These are phyloP conservation scores for Paragyromitra xinjiangensis DNA, from an alignment of 495 filamentous ascomycete genomes.

Conservation along the genomic window DNA sequence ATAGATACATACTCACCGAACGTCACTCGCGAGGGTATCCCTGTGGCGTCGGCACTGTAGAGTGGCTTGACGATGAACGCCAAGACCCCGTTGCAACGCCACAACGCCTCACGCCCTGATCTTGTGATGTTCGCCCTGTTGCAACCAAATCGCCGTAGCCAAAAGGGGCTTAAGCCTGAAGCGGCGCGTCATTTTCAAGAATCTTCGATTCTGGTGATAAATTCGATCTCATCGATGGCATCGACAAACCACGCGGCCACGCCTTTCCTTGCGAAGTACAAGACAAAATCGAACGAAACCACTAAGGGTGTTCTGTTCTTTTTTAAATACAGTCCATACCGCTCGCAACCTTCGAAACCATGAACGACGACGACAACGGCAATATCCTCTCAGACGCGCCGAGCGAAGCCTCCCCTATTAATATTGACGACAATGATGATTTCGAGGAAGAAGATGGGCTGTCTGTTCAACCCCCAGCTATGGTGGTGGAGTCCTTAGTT, in stretches of 20 bases:
- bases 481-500: slow-evolving; percentile 78
- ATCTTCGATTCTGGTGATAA: slow-evolving; percentile 54
- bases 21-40: slow-evolving; percentile 31
- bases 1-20: background rate
- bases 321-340: slow-evolving; percentile 47
- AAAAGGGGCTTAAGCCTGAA: slow-evolving; percentile 32
- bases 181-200: slow-evolving; percentile 46
- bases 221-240: slow-evolving; percentile 52
- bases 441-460: slow-evolving; percentile 26
- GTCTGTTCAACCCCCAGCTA: slow-evolving; percentile 3
- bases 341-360: slow-evolving; percentile 27
- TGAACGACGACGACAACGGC: slow-evolving; percentile 23
- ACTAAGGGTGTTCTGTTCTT: slow-evolving; percentile 28
- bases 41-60: background rate
- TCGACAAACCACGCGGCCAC: slow-evolving; percentile 49
- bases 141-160: slow-evolving; percentile 1
- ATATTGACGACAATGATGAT: slow-evolving; percentile 32
- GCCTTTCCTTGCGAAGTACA: slow-evolving; percentile 39
- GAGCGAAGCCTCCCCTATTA: slow-evolving; percentile 35
- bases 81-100: slow-evolving; percentile 19
- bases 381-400: slow-evolving; percentile 39
- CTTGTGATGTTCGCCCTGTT: slow-evolving; percentile 21
- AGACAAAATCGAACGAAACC: slow-evolving; percentile 35
- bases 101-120: slow-evolving; percentile 19
- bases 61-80: background rate